Evolutionary conservation across 148 eudicot genomes (phyloP), one percentile per base, ranked within the genome.

Genomic region (Drosera capensis): DNA sequence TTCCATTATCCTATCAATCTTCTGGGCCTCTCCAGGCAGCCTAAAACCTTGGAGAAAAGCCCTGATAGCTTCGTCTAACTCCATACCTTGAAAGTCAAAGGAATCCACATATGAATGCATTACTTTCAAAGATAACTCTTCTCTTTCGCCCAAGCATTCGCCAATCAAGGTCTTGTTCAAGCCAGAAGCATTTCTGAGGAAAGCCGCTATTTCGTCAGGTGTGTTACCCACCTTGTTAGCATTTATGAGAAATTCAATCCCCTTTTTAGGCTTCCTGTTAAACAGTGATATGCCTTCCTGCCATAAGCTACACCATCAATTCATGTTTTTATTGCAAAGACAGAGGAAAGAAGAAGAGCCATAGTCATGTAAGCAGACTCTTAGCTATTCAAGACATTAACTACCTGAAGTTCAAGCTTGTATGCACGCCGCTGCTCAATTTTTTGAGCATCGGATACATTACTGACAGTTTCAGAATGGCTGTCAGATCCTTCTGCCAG

Each of bases 201-300:
- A 92, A 39, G 68, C 59, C 38, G 94, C 95, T 60, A 92, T 77
- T 49, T 85, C 99, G 58, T 81, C 93, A 0, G 99, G 75, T 42
- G 90, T 73, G 56, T 55, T 63, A 23, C 99, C 99, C 68, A 92
- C 86, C 63, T 92, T 92, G 58, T 85, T 85, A 58, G 88, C 99
- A 56, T 75, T 82, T 46, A 92, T 81, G 46, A 92, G 85, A 62
- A 92, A 92, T 23, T 92, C 94, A 20, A 92, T 85, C 39, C 99
- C 99, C 56, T 79, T 81, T 64, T 79, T 92, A 20, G 99, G 99
- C 57, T 92, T 92, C 62, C 75, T 74, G 54, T 92, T 92, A 51
- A 92, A 92, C 57, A 85, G 74, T 55, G 99, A 85, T 58, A 92
- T 82, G 69, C 99, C 99, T 79, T 92, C 99, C 99, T 92, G 99